Conservation (phyloP, 139 green algal species). For the Chlamydomonas asymmetrica region DNA sequence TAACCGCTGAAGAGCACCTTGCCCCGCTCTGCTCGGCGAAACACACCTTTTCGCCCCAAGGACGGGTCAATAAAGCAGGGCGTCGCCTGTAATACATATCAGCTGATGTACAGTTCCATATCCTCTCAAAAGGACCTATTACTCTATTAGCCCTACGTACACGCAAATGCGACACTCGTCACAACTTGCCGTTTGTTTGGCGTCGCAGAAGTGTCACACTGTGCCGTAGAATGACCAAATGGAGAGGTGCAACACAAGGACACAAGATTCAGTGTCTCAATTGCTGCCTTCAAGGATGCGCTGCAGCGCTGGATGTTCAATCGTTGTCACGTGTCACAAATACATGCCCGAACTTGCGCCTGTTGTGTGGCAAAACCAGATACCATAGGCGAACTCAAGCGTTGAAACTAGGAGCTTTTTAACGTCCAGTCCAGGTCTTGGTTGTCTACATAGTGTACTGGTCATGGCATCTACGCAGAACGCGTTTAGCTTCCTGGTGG, state of each 20-base stretch:
- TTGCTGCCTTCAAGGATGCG: too few species aligned
- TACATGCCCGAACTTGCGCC: neutral
- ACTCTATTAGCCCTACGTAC: neutral
- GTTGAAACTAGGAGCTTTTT: neutral
- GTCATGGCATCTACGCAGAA: slow-evolving; percentile 13
- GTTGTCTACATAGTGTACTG: neutral
- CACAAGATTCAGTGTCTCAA: too few species aligned
- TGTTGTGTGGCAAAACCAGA: neutral
- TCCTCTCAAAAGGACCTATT: neutral
- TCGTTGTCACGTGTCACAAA: neutral
- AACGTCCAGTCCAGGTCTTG: neutral
- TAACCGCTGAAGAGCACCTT: too few species aligned
- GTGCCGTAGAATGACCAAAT: neutral
- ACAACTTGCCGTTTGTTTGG: neutral
- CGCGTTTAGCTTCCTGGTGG: slow-evolving; percentile 13
- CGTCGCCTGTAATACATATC: too few species aligned
- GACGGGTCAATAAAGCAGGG: too few species aligned
- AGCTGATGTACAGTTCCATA: slow-evolving; percentile 8
- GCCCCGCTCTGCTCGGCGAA: too few species aligned
- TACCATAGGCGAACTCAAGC: neutral
- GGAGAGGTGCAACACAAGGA: neutral
- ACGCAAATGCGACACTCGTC: neutral
- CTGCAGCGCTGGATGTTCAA: too few species aligned
- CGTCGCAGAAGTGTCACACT: neutral
- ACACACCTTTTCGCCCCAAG: too few species aligned